Evolutionary conservation across 805 yeast genomes (phyloP), one percentile per base, ranked within the genome.

Genomic region (Kodamaea sagamina): DNA sequence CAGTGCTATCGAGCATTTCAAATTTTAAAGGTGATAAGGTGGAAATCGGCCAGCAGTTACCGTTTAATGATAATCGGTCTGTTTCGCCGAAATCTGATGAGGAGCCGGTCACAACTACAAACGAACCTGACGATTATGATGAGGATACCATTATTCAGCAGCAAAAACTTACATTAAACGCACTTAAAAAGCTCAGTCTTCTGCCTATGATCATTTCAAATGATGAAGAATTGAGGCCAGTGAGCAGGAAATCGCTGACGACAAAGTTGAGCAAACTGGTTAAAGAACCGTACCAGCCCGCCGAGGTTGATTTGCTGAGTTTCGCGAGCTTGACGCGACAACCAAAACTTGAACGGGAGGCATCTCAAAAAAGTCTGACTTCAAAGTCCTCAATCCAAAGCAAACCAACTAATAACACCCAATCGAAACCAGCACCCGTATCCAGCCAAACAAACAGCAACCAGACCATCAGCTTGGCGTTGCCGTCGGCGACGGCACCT

Each of bases 261-360:
- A 19, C 44, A 6, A 37, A 32, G 17, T 11, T 28, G 12, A 9
- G 39, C 28, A 41, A 35, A 27, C 31, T 22, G 31, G 39, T 26
- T 13, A 40, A 25, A 10, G 66, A 59, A 41, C 75, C 74, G 1
- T 71, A 71, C 50, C 67, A 67, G 46, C 76, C 76, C 1, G 75
- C 76, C 2, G 72, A 70, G 46, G 76, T 71, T 6, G 76, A 71
- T 44, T 63, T 71, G 41, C 63, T 71, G 21, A 56, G 70, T 21
- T 71, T 71, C 56, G 68, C 74, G 5, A 68, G 74, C 48, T 59
- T 71, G 39, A 71, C 76, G 8, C 55, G 75, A 36, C 76, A 71
- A 50, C 71, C 71, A n/a, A 63, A 63, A 40, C 39, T 44, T 32
- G 43, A 40, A 26, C 28, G 42, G 13, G 27, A 28, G 21, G 21